Percentiles rank a stretch among this genome's conserved stretches.
Evolutionary conservation across 352 stramenopile genomes (phyloP).

Genomic region (Pythium aquatile): DNA sequence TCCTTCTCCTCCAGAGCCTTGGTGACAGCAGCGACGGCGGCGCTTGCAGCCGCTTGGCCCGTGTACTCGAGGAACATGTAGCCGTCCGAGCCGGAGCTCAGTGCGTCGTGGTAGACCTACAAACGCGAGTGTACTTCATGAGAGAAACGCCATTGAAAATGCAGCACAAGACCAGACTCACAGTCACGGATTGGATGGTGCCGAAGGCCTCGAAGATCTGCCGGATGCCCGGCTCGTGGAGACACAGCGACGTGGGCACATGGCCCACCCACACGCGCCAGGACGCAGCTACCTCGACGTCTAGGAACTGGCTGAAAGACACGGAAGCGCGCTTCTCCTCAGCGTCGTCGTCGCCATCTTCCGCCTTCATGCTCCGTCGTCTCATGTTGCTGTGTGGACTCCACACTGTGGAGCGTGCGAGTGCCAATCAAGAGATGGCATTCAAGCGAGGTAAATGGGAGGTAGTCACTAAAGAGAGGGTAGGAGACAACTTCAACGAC

Average conservation of each 20-base stretch:
- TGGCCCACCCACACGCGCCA: conserved; percentile 50
- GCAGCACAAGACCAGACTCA: conserved; percentile 17
- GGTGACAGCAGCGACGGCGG: conserved; percentile 28
- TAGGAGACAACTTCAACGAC: not conserved
- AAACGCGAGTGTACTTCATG: conserved; percentile 25
- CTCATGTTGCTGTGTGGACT: not conserved
- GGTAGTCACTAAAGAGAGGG: not conserved
- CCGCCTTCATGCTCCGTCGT: not conserved
- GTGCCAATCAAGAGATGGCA: not conserved
- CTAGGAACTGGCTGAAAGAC: conserved; percentile 1
- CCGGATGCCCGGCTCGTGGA: conserved; percentile 44
- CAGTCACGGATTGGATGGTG: conserved; percentile 44
- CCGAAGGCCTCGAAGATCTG: conserved; percentile 51
- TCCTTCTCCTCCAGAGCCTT: conserved; percentile 33
- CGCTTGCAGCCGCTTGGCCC: conserved; percentile 35
- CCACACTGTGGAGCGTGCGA: not conserved
- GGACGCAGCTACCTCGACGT: not conserved
- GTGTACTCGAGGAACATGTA: conserved; percentile 70
- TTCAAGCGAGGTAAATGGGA: not conserved
- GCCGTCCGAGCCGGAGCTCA: conserved; percentile 53
- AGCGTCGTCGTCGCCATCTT: not conserved
- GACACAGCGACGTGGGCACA: conserved; percentile 59
- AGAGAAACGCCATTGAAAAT: not conserved
- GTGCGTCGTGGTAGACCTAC: conserved; percentile 68
- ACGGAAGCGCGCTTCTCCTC: conserved; percentile 1